Conservation (phyloP, 179 eudicot species). For the Camellia oleifera region DNA sequence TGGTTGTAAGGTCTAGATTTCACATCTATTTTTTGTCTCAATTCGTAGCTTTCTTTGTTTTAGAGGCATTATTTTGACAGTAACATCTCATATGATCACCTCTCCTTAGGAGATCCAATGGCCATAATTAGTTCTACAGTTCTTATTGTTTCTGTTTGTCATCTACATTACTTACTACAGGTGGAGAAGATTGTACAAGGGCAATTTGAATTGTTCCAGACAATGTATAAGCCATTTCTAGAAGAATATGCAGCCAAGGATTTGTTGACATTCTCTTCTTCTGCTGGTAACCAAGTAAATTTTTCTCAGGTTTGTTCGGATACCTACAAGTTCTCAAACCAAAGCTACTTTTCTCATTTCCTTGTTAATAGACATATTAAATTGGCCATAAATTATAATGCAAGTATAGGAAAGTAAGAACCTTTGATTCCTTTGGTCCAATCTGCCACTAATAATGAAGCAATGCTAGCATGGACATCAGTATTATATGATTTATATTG, state of each 20-base stretch:
- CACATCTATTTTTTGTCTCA: neutral
- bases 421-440: neutral
- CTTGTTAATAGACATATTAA: neutral
- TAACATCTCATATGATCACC: neutral
- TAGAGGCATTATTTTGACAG: neutral
- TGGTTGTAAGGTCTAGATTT: neutral
- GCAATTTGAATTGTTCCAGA: slow-evolving; percentile 66
- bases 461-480: slow-evolving; percentile 2
- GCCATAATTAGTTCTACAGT: neutral
- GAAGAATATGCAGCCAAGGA: slow-evolving; percentile 70
- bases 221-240: slow-evolving; percentile 69
- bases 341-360: neutral
- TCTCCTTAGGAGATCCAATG: neutral
- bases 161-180: slow-evolving; percentile 36
- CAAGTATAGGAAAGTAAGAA: neutral
- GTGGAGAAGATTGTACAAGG: slow-evolving; percentile 89
- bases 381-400: neutral
- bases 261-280: slow-evolving; percentile 59
- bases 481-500: neutral
- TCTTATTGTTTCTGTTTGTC: neutral
- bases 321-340: neutral
- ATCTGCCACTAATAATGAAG: neutral
- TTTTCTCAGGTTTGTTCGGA: slow-evolving; percentile 58
- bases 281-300: slow-evolving; percentile 34
- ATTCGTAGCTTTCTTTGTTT: slow-evolving; percentile 2